Conservation (phyloP, 2,329 filamentous ascomycete genomes). For the Epichloe sp. region DNA sequence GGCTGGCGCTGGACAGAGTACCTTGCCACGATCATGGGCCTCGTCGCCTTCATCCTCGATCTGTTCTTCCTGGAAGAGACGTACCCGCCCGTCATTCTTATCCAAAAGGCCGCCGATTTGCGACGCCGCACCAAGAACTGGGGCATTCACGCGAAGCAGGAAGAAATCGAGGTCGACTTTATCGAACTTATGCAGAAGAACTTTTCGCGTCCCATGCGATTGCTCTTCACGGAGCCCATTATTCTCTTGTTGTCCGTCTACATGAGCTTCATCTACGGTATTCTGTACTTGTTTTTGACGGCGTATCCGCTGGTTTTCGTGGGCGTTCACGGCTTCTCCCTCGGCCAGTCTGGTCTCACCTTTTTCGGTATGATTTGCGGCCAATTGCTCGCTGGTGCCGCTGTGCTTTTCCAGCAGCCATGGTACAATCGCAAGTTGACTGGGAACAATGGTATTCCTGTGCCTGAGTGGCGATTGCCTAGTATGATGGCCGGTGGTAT, state of each 20-base stretch:
- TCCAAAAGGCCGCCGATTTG: constrained; percentile 46
- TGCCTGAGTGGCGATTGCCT: constrained; percentile 56
- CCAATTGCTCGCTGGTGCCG: constrained; percentile 52
- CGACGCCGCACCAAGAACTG: constrained; percentile 53
- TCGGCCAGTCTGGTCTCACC: constrained; percentile 60
- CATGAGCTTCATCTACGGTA: constrained; percentile 62
- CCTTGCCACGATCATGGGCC: constrained; percentile 49
- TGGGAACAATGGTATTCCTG: constrained; percentile 50
- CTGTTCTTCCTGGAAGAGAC: constrained; percentile 54
- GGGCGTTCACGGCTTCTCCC: constrained; percentile 54
- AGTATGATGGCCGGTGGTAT: constrained; percentile 47
- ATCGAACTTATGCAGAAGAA: constrained; percentile 51
- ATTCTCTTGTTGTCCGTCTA: constrained; percentile 56
- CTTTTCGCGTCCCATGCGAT: constrained; percentile 50
- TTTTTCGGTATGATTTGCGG: constrained; percentile 78
- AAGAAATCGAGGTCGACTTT: constrained; percentile 57
- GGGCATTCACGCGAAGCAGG: constrained; percentile 59
- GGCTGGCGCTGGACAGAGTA: constrained; percentile 68
- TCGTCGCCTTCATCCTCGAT: constrained; percentile 43
- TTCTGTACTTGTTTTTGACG: constrained; percentile 77
- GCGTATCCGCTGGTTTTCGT: constrained; percentile 75
- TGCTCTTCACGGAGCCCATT: constrained; percentile 57
- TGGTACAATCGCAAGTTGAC: constrained; percentile 56
- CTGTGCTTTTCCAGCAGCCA: constrained; percentile 50
- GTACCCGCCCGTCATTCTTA: constrained; percentile 54